Evolutionary conservation across 2,329 filamentous ascomycete genomes (phyloP), one percentile per base, ranked within the genome.

Genomic region (Leptographium radiaticola): DNA sequence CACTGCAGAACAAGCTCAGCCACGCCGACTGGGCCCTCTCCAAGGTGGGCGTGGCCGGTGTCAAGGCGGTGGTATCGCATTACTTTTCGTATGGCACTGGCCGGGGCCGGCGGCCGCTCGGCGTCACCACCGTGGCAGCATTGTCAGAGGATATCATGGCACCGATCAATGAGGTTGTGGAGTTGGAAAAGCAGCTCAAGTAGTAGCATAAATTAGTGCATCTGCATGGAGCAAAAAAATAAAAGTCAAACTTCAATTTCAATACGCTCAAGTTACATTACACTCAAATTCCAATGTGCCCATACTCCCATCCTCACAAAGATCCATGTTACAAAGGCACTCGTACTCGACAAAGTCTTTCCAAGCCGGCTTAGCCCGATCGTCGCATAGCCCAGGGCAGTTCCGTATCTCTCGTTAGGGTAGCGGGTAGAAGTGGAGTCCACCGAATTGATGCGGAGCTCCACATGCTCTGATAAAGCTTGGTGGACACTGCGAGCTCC

Each of bases 21-120:
- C 46, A 42, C n/a, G 50, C 51, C 40, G 54, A 55, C 47, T 53
- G 54, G 50, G 51, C 25, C 13, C 47, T 53, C 4, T 18, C 36
- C 15, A 15, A 55, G 54, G 11, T 46, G 40, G 51, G 51, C 36
- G 51, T 53, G 16, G 51, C 51, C 47, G 47, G 51, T n/a, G 11
- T 53, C 54, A 53, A 55, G 51, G 54, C 51, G 16, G 53, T 31
- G 8, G 11, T 55, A 3, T 25, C n/a, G 2, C 49, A 31, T n/a
- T 55, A 43, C n/a, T 55, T 48, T 25, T 16, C 15, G 16, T 55
- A 55, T 31, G 53, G 53, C 10, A 40, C 16, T 13, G 53, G 53
- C 48, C 53, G 53, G 4, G 25, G 53, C 43, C 34, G 53, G 2
- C 48, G 53, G 25, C 53, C 53, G 15, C 49, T 54, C 15, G 53